phyloP scores from a whole-genome alignment of 2,329 filamentous ascomycete genomes.

The Penicillium glabrum region DNA sequence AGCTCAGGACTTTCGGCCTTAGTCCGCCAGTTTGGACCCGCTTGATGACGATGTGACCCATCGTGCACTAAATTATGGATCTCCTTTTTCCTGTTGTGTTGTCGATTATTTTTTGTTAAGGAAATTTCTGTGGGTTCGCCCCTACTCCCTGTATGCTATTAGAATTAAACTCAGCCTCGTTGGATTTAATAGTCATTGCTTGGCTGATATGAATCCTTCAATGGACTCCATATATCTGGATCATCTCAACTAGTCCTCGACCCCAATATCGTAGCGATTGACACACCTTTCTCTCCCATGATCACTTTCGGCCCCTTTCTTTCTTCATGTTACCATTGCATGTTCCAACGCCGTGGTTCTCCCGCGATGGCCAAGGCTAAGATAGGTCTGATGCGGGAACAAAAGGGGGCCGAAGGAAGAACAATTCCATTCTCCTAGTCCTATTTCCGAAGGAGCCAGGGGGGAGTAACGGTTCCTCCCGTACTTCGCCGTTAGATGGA shows the following conservation, averaged over 20 bases:
- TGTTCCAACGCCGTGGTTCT: neutral
- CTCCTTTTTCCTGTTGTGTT: neutral
- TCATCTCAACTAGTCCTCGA: neutral
- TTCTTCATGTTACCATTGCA: neutral
- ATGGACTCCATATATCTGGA: neutral
- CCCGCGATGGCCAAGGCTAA: neutral
- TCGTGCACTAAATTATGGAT: neutral
- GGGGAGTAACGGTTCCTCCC: constrained; percentile 18
- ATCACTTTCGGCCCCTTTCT: neutral
- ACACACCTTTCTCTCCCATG: neutral
- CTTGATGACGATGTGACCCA: neutral
- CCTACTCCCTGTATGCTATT: neutral
- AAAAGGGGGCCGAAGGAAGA: neutral
- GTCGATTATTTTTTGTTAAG: neutral
- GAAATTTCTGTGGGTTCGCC: neutral
- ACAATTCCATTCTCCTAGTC: neutral
- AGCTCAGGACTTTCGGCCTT: neutral
- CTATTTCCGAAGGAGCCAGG: neutral
- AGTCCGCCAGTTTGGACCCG: neutral
- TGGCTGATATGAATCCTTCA: neutral
- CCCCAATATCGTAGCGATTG: constrained; percentile 3
- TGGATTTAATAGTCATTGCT: neutral
- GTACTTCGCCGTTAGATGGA: constrained; percentile 19
- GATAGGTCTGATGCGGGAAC: constrained; percentile 7
- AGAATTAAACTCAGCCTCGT: neutral